A percentile compares a stretch with the other conserved stretches of the same genome.
Evolutionary conservation across 169 alveolate genomes (phyloP).

Genomic region (Theileria annulata): DNA sequence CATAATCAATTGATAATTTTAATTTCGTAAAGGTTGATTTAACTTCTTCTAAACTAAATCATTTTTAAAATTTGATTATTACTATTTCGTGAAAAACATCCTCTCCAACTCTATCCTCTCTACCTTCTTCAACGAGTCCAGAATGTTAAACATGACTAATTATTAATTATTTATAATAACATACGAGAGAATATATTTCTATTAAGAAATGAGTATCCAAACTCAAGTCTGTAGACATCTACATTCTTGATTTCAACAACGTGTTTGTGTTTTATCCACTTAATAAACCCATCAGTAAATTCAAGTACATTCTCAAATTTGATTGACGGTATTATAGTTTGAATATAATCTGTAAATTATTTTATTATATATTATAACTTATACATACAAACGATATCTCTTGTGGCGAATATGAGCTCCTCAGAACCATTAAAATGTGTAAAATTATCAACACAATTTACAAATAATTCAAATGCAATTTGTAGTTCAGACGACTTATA

Average conservation of each 20-base stretch:
- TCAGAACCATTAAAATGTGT: not conserved
- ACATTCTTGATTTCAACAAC: conserved; percentile 7
- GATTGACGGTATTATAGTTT: not conserved
- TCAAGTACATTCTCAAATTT: not conserved
- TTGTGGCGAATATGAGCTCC: not conserved
- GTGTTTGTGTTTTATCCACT: not conserved
- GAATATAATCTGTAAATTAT: not conserved
- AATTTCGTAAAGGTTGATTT: conserved; percentile 8
- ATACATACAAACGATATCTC: not conserved
- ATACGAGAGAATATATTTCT: conserved; percentile 43
- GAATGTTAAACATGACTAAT: conserved; percentile 29
- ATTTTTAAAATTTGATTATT: not conserved
- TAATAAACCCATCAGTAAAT: conserved; percentile 13
- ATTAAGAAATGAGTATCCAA: conserved; percentile 18
- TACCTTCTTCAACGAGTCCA: conserved; percentile 23
- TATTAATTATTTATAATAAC: not conserved
- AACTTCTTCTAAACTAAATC: conserved; percentile 6
- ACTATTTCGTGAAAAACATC: conserved; percentile 32
- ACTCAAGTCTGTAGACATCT: conserved; percentile 16
- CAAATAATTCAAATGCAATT: not conserved
- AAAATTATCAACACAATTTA: not conserved
- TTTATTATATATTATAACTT: no score
- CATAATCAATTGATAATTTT: conserved; percentile 25
- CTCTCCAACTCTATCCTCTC: conserved; percentile 28
- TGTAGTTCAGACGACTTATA: not conserved